These are phyloP conservation scores for Verticillium nubilum DNA, from an alignment of 2,329 filamentous ascomycete species.

Conservation along the genomic window DNA sequence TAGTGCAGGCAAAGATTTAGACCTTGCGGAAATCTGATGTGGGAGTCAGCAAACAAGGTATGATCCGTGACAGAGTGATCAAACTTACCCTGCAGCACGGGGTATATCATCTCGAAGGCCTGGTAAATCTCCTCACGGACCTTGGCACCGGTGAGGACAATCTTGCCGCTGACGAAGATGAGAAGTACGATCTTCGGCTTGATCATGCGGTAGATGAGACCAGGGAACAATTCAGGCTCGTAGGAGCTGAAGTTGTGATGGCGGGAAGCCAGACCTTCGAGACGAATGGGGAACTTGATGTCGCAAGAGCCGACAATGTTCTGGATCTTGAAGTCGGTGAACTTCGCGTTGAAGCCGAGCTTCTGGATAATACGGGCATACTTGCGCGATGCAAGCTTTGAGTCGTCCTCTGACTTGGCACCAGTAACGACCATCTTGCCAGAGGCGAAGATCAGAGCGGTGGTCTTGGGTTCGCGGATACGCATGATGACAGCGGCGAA, in stretches of 20 bases:
- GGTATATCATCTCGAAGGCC: constrained; percentile 95
- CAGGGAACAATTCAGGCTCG: constrained; percentile 96
- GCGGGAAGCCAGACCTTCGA: constrained; percentile 91
- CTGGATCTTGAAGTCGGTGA: constrained; percentile 99
- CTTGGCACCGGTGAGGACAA: constrained; percentile 95
- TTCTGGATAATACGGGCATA: constrained; percentile 99
- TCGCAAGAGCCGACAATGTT: constrained; percentile 99
- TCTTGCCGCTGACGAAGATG: constrained; percentile 98
- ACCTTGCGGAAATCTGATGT: constrained; percentile 52
- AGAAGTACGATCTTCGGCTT: constrained; percentile 98
- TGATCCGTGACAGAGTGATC: background rate
- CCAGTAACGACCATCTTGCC: constrained; percentile 99
- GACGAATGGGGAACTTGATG: constrained; percentile 97
- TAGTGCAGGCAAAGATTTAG: constrained; percentile 22
- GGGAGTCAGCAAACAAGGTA: constrained; percentile 8
- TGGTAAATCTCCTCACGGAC: constrained; percentile 98
- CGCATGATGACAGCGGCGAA: constrained; percentile 99
- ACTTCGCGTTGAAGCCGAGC: constrained; percentile 98
- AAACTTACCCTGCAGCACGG: constrained; percentile 76
- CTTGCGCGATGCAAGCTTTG: constrained; percentile 93
- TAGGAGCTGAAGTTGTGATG: constrained; percentile 99
- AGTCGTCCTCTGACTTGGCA: constrained; percentile 96
- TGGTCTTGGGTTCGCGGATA: constrained; percentile 98
- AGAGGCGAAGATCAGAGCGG: constrained; percentile 93
- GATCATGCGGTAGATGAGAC: constrained; percentile 99